phyloP scores from a whole-genome alignment of 2,329 filamentous ascomycete species.

The Diaporthe sp. region DNA sequence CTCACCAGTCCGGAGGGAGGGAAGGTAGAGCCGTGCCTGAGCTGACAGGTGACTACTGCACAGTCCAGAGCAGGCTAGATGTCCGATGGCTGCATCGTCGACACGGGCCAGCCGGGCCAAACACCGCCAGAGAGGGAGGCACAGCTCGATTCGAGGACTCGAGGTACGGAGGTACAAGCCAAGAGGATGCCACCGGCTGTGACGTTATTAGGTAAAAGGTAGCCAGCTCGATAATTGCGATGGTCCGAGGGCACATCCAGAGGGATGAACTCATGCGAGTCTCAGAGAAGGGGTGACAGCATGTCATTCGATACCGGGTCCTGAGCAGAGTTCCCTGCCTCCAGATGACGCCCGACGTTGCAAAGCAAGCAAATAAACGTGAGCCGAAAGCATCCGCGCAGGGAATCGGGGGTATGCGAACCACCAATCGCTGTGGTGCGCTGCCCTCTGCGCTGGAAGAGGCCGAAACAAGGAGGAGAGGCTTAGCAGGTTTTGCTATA shows the following conservation, averaged over 20 bases:
- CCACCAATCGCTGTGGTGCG: conserved; percentile 16
- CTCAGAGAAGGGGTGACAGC: conserved; percentile 28
- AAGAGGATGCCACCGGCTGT: conserved; percentile 18
- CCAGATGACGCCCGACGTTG: conserved; percentile 25
- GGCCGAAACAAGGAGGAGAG: conserved; percentile 29
- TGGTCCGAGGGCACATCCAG: conserved; percentile 20
- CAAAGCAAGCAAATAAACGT: conserved; percentile 17
- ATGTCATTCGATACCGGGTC: conserved; percentile 19
- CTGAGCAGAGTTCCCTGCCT: conserved; percentile 11
- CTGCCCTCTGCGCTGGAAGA: conserved; percentile 6
- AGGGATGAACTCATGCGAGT: conserved; percentile 29
- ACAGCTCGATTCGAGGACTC: neutral
- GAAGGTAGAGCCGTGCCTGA: conserved; percentile 27
- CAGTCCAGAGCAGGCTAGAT: conserved; percentile 23
- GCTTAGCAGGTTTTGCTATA: conserved; percentile 25
- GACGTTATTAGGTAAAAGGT: conserved; percentile 33
- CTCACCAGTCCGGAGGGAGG: conserved; percentile 4
- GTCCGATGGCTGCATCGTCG: conserved; percentile 22
- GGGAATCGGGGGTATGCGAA: neutral
- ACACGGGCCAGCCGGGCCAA: conserved; percentile 1
- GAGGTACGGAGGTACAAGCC: neutral
- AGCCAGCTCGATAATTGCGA: neutral
- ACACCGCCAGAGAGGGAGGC: conserved; percentile 5
- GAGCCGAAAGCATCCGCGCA: conserved; percentile 1
- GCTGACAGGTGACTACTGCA: conserved; percentile 29